Base-by-base conservation (phyloP, 768 basidiomycete genomes). In the Chalciporus piperatus region DNA sequence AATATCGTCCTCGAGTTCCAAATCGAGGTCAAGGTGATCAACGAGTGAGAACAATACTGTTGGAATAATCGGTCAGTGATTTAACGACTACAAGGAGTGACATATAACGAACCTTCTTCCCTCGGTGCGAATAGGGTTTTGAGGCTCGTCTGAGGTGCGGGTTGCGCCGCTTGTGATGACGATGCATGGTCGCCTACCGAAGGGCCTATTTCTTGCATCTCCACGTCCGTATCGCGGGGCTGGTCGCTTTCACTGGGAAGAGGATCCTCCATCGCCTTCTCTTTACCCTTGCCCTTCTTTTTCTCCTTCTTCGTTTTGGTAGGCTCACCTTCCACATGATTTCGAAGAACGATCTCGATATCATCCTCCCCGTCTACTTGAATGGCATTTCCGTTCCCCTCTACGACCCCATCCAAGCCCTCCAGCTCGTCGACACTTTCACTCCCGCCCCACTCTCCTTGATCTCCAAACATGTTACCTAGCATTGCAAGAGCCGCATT, bases 81-180 rank as follows among this genome's bases (percentile, higher is more conserved):
- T 23, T 6, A 30, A 35, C 3, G 11, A 43, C n/a, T 22, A 40
- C 7, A 30, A 23, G 13, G 11, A 33, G 19, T 2, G 22, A 51
- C 16, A 40, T 19, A n/a, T 8, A 1, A 64, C 72, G n/a, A 57
- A 85, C 87, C 79, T 62, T 84, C 79, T 51, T 83, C 82, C 56
- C 74, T 75, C 0, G 87, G 85, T 16, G 83, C 83, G 57, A 92
- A 91, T 6, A 92, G 71, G 56, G 88, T 85, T 60, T 88, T 88
- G 19, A 92, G 73, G 27, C 74, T 81, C 8, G 59, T 63, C 38
- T n/a, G 42, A 14, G 27, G 51, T 4, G 49, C 44, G 50, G 45
- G 47, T 49, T 46, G 46, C 16, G 14, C 7, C 1, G 42, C 6
- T 33, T 27, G 32, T 16, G 45, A 27, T 6, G 47, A 23, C 7